Percentiles rank a stretch among this genome's conserved stretches.
Evolutionary conservation across 2,329 filamentous ascomycete genomes (phyloP).

Genomic region (Metarhizium robertsii): DNA sequence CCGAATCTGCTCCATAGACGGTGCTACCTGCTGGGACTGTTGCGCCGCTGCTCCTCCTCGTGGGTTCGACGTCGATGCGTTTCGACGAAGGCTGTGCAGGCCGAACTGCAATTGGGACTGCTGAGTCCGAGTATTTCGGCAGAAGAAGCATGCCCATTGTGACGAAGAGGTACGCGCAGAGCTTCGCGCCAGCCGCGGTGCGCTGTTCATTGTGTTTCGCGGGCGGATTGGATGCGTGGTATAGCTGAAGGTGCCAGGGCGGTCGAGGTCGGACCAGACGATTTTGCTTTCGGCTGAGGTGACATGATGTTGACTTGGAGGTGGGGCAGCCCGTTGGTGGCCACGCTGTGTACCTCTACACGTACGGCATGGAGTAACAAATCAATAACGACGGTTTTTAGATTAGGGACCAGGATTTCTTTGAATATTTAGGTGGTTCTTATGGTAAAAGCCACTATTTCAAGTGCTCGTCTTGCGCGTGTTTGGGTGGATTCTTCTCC

Average conservation of each 20-base stretch:
- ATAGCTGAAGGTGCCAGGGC: not conserved
- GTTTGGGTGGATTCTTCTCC: no score
- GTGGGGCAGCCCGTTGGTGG: no score
- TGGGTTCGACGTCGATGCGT: slow-evolving; percentile 20
- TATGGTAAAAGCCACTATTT: no score
- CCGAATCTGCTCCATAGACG: slow-evolving; percentile 53
- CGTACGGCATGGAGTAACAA: no score
- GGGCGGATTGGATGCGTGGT: not conserved
- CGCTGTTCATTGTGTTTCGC: slow-evolving; percentile 27
- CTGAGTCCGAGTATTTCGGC: slow-evolving; percentile 23
- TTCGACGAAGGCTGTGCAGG: slow-evolving; percentile 18
- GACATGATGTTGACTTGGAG: not conserved
- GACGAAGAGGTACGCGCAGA: slow-evolving; percentile 16
- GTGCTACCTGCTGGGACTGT: slow-evolving; percentile 18
- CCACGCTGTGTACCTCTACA: no score
- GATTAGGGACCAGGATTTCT: no score
- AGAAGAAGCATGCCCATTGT: slow-evolving; percentile 29
- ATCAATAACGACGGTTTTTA: no score
- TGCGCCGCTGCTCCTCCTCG: slow-evolving; percentile 14
- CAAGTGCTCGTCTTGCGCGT: not conserved
- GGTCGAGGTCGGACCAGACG: not conserved
- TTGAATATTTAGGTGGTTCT: no score
- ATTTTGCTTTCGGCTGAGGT: slow-evolving; percentile 1
- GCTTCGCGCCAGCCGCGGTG: slow-evolving; percentile 26
- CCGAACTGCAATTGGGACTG: slow-evolving; percentile 9